These are phyloP conservation scores for Leavenworthia alabamica DNA, from an alignment of 345 rosid species.

Conservation along the genomic window DNA sequence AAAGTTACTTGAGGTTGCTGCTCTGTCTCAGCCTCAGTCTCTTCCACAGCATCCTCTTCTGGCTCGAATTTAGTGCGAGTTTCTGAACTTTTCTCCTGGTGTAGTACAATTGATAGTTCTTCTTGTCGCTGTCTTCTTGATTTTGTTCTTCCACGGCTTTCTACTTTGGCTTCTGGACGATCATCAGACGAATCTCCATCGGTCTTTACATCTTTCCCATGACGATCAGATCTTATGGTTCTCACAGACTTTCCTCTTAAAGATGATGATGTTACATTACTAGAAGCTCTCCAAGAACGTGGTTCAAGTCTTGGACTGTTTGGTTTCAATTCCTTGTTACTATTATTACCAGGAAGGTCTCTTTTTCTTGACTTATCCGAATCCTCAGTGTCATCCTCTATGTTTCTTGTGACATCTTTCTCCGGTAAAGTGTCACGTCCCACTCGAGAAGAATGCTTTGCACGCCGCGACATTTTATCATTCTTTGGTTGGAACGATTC, in stretches of 20 bases:
- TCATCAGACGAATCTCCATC: constrained; percentile 30
- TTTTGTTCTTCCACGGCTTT: constrained; percentile 18
- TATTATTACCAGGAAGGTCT: constrained; percentile 1
- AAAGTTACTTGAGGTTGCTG: constrained; percentile 24
- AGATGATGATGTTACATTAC: constrained; percentile 26
- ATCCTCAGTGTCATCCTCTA: constrained; percentile 8
- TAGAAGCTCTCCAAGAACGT: constrained; percentile 33
- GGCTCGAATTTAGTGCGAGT: background rate
- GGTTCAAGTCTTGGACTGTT: constrained; percentile 18
- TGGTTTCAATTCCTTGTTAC: constrained; percentile 13
- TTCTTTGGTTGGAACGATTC: constrained; percentile 17
- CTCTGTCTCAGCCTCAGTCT: constrained; percentile 24
- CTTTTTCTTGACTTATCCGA: background rate
- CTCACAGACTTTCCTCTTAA: constrained; percentile 69
- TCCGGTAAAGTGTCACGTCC: background rate
- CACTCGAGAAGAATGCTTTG: constrained; percentile 12
- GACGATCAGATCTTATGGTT: constrained; percentile 41
- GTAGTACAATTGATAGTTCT: constrained; percentile 22
- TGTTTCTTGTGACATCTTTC: constrained; percentile 14
- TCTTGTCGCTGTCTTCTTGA: constrained; percentile 15
- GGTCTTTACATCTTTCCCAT: constrained; percentile 17
- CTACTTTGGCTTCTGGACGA: constrained; percentile 17
- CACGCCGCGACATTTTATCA: constrained; percentile 16
- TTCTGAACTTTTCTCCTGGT: background rate
- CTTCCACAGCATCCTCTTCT: constrained; percentile 8